Evolutionary conservation across 2,329 filamentous ascomycete genomes (phyloP).

Genomic region (Xylaria sp.): DNA sequence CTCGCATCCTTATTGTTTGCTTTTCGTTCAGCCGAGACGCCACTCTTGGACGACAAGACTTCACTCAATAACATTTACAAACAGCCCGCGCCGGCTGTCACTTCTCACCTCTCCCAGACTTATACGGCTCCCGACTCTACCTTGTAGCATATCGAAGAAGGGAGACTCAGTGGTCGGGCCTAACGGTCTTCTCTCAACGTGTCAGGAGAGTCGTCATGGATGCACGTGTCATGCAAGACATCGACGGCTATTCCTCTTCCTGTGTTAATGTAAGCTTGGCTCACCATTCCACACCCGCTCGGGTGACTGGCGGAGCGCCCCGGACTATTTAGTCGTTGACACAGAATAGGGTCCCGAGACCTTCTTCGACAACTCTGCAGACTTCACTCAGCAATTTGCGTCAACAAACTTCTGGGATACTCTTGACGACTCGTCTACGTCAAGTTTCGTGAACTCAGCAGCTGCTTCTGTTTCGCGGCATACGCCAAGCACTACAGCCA

Average conservation of each 20-base stretch:
- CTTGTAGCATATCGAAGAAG: constrained; percentile 26
- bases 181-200: constrained; percentile 42
- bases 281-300: constrained; percentile 23
- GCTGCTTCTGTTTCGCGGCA: constrained; percentile 46
- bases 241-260: constrained; percentile 50
- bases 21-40: constrained; percentile 6
- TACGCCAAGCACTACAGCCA: constrained; percentile 45
- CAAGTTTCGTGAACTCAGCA: constrained; percentile 47
- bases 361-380: constrained; percentile 49
- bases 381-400: constrained; percentile 49
- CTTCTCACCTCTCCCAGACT: constrained; percentile 20
- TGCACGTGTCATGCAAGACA: constrained; percentile 52
- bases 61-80: neutral
- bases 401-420: constrained; percentile 52
- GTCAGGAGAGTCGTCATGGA: constrained; percentile 51
- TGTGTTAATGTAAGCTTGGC: constrained; percentile 49
- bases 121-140: constrained; percentile 22
- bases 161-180: constrained; percentile 39
- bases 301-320: constrained; percentile 5
- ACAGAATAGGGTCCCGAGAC: constrained; percentile 47
- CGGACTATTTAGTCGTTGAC: constrained; percentile 30
- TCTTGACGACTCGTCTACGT: constrained; percentile 48
- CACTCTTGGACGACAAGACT: constrained; percentile 7
- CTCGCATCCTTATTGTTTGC: constrained; percentile 5
- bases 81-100: constrained; percentile 19